These are phyloP conservation scores for Achlya hypogyna DNA, from an alignment of 352 stramenopile genomes.

Conservation along the genomic window DNA sequence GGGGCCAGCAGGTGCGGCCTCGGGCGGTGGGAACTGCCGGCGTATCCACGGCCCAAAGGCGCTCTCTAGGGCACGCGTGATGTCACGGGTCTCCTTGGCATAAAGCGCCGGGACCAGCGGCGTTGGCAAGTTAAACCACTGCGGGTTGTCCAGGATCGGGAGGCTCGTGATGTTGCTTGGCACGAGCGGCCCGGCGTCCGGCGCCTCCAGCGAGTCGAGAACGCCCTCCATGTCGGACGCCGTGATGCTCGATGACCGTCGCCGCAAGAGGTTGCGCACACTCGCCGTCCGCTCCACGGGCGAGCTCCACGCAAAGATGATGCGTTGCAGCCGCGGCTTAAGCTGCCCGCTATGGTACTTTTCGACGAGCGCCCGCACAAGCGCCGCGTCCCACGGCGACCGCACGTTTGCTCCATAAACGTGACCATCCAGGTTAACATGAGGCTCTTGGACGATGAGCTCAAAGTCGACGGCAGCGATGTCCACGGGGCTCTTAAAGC, in stretches of 20 bases:
- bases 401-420: conserved; percentile 28
- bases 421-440: conserved; percentile 12
- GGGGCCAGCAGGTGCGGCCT: neutral
- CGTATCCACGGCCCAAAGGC: neutral
- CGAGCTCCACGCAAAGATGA: neutral
- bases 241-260: neutral
- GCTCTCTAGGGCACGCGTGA: neutral
- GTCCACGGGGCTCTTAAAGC: conserved; percentile 9
- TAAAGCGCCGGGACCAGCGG: neutral
- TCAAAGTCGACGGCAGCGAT: conserved; percentile 18
- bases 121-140: conserved; percentile 3
- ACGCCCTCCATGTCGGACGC: neutral
- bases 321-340: conserved; percentile 21
- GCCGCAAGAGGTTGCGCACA: neutral
- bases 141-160: conserved; percentile 4
- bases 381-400: conserved; percentile 18
- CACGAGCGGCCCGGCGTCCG: neutral
- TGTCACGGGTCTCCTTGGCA: neutral
- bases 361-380: conserved; percentile 3
- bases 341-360: conserved; percentile 20
- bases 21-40: neutral
- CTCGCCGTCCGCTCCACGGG: neutral
- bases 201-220: neutral
- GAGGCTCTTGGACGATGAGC: conserved; percentile 3
- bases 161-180: conserved; percentile 1